Percentiles rank a stretch among this genome's conserved stretches.
phyloP scores from a whole-genome alignment of 1,284 basidiomycete species.

The Puccinia polysora region DNA sequence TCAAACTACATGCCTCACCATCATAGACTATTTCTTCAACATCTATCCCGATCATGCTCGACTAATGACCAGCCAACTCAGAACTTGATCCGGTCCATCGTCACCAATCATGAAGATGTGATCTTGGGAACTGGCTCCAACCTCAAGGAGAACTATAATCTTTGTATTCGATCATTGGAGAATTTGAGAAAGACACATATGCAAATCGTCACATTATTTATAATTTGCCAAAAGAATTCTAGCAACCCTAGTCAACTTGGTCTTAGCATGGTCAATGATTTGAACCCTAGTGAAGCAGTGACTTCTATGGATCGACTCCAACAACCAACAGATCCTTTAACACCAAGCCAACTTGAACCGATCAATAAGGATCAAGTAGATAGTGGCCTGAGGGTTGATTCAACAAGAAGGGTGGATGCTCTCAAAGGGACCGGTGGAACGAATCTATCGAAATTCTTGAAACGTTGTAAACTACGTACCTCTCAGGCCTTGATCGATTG shows the following conservation, averaged over 20 bases:
- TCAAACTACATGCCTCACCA: constrained; percentile 82
- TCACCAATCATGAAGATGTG: constrained; percentile 3
- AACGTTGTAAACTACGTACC: constrained; percentile 70
- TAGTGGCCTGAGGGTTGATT: constrained; percentile 57
- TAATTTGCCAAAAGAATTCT: constrained; percentile 24
- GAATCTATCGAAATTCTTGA: constrained; percentile 72
- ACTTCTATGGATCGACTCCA: constrained; percentile 57
- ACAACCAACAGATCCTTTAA: constrained; percentile 49
- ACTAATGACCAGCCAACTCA: neutral
- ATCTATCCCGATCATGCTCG: constrained; percentile 58
- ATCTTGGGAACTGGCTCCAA: neutral
- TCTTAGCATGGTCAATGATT: constrained; percentile 65
- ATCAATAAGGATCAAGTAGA: constrained; percentile 57
- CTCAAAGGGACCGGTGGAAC: constrained; percentile 78
- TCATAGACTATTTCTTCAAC: constrained; percentile 79
- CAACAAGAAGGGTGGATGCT: constrained; percentile 53
- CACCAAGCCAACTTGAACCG: constrained; percentile 53
- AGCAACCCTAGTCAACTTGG: constrained; percentile 27
- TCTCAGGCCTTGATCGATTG: constrained; percentile 46
- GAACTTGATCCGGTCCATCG: constrained; percentile 20
- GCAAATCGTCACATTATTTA: constrained; percentile 14
- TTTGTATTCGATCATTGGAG: constrained; percentile 19
- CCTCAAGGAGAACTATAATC: constrained; percentile 21
- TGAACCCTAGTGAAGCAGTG: constrained; percentile 65
- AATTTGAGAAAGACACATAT: constrained; percentile 15